Base-by-base conservation (phyloP, 2,329 filamentous ascomycete genomes). In the Didymella lethalis region DNA sequence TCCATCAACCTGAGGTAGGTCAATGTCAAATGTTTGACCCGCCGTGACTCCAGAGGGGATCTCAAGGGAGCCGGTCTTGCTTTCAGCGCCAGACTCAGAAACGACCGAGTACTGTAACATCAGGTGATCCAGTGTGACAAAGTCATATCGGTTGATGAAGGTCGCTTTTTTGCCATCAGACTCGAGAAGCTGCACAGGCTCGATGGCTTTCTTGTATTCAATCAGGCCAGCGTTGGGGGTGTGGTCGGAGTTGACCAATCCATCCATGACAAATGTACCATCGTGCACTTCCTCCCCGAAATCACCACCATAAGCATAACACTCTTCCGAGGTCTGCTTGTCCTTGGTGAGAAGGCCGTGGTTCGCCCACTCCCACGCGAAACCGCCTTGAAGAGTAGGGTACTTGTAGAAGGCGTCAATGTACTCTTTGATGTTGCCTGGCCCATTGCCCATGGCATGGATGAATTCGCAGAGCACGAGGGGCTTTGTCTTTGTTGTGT, bases 371-470 rank as follows among this genome's bases (percentile, higher is more conserved):
- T 81, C 79, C 79, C 79, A 81, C 0, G 79, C 74, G 68, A 79
- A 78, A 0, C 88, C 89, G 11, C 89, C 89, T 67, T 90, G 88
- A 0, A 91, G 81, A 2, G 83, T 82, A 0, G 83, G 83, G 59
- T 89, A 79, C 28, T 81, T 80, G 31, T 84, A 83, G 77, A 91
- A 92, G 0, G 83, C 81, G 40, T 87, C 80, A 48, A 89, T 81
- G 59, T 92, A 92, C 60, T 91, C 89, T 59, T 88, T 83, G 11
- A 92, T 80, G 32, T 84, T 85, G 1, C 90, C 89, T 0, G 90
- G 90, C 0, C 88, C 89, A 66, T 91, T 92, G 6, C 90, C 90
- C 89, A 92, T 91, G 1, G 90, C 88, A 66, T 85, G 83, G 0
- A 77, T 66, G 57, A 81, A 85, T 66, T 85, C 83, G 61, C 83